Conservation (phyloP, 257 asterid species). For the Pogostemon cablin region DNA sequence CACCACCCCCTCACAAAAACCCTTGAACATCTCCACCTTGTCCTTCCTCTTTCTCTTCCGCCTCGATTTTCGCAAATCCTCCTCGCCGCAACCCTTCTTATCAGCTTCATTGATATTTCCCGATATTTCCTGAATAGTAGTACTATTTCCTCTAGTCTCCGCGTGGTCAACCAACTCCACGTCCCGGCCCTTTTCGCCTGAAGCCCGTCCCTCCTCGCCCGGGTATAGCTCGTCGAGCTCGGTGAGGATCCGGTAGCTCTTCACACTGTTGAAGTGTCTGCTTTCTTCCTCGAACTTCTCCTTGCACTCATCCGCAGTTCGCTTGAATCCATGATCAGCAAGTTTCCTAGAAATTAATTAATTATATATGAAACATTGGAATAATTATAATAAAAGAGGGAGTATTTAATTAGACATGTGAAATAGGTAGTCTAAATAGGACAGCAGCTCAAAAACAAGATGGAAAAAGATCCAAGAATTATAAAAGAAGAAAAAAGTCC, state of each 20-base stretch:
- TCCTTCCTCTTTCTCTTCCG: conserved; percentile 54
- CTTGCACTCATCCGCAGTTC: conserved; percentile 71
- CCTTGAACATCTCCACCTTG: conserved; percentile 54
- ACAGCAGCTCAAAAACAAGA: conserved; percentile 16
- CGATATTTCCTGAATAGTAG: too few species aligned
- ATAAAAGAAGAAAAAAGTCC: conserved; percentile 12
- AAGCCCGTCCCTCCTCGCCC: conserved; percentile 28
- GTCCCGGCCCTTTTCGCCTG: background rate
- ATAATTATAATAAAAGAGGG: too few species aligned
- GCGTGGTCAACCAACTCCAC: too few species aligned
- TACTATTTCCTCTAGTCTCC: too few species aligned
- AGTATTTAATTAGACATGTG: too few species aligned
- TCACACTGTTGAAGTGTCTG: conserved; percentile 43
- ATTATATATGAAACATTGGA: too few species aligned
- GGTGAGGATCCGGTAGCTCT: conserved; percentile 36
- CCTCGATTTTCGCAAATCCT: background rate
- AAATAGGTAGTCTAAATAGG: background rate
- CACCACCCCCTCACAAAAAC: conserved; percentile 53
- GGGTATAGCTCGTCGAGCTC: conserved; percentile 56
- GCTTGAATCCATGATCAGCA: conserved; percentile 59
- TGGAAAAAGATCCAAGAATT: conserved; percentile 3
- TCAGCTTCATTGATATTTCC: too few species aligned
- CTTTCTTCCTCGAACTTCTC: conserved; percentile 70
- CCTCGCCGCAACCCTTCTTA: too few species aligned
- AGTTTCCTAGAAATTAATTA: conserved; percentile 54